Evolutionary conservation across 2,329 filamentous ascomycete species (phyloP).

Genomic region (Rugonectria rugulosa): DNA sequence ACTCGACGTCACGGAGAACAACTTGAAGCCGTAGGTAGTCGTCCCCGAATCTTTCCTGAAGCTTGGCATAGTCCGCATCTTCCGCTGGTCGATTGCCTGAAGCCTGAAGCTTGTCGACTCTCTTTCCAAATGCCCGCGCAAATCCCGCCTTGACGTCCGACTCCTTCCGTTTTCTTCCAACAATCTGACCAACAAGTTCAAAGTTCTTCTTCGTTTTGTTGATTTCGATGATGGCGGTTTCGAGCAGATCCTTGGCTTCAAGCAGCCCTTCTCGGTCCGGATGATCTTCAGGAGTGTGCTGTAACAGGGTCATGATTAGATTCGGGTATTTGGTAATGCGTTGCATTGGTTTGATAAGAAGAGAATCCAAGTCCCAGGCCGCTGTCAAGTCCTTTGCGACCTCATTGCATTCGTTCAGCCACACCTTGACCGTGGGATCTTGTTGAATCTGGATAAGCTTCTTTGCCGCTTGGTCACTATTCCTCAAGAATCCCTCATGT

Average conservation of each 20-base stretch:
- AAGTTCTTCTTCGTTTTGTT: constrained; percentile 96
- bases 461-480: constrained; percentile 68
- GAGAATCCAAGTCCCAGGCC: constrained; percentile 93
- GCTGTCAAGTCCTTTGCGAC: constrained; percentile 91
- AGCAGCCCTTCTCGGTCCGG: constrained; percentile 77
- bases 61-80: constrained; percentile 80
- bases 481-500: constrained; percentile 69
- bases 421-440: constrained; percentile 74
- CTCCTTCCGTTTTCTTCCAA: constrained; percentile 84
- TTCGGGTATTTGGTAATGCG: constrained; percentile 93
- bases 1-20: constrained; percentile 91
- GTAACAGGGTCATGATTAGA: constrained; percentile 79
- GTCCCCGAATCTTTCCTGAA: constrained; percentile 88
- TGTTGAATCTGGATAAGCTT: constrained; percentile 69
- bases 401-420: constrained; percentile 92
- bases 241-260: constrained; percentile 59
- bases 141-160: constrained; percentile 86
- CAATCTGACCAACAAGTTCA: constrained; percentile 89
- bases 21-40: constrained; percentile 94
- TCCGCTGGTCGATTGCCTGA: constrained; percentile 69
- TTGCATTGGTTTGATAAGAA: constrained; percentile 98
- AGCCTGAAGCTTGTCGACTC: constrained; percentile 83
- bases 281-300: constrained; percentile 81
- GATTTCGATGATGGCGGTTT: constrained; percentile 81
- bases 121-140: constrained; percentile 88